Evolutionary conservation across 1,284 basidiomycete genomes (phyloP).

Genomic region (Paramarasmius palmivorus): DNA sequence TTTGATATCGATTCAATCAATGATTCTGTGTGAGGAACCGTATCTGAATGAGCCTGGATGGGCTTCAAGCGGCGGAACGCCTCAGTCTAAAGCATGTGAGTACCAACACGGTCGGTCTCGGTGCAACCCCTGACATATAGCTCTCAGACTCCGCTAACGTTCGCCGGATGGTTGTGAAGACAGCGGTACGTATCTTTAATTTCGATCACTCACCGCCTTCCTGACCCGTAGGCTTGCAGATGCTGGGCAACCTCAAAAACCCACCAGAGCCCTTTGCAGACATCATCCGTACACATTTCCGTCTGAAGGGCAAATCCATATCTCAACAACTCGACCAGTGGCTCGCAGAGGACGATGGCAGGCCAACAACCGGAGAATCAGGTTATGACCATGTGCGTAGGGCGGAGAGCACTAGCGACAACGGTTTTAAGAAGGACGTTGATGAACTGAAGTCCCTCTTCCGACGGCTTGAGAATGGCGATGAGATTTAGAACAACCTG

Average conservation of each 20-base stretch:
- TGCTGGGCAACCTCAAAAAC: slow-evolving; percentile 81
- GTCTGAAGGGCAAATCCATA: slow-evolving; percentile 77
- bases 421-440: slow-evolving; percentile 65
- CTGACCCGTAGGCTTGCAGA: slow-evolving; percentile 43
- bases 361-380: slow-evolving; percentile 53
- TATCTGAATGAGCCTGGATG: slow-evolving; percentile 90
- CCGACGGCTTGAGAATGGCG: slow-evolving; percentile 6
- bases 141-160: slow-evolving; percentile 80
- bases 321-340: slow-evolving; percentile 77
- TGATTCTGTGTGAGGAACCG: slow-evolving; percentile 90
- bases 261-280: slow-evolving; percentile 83
- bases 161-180: slow-evolving; percentile 83
- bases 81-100: slow-evolving; percentile 73
- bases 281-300: slow-evolving; percentile 86
- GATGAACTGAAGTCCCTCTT: slow-evolving; percentile 65
- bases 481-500: neutral
- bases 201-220: slow-evolving; percentile 6
- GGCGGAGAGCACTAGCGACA: slow-evolving; percentile 43
- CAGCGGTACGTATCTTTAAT: slow-evolving; percentile 60
- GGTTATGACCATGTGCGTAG: slow-evolving; percentile 33
- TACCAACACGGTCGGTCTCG: slow-evolving; percentile 11
- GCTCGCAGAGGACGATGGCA: slow-evolving; percentile 73
- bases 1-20: slow-evolving; percentile 90
- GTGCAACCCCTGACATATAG: slow-evolving; percentile 3
- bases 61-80: slow-evolving; percentile 69